phyloP scores from a whole-genome alignment of 1,284 basidiomycete species.

The Jaminaea rosea region DNA sequence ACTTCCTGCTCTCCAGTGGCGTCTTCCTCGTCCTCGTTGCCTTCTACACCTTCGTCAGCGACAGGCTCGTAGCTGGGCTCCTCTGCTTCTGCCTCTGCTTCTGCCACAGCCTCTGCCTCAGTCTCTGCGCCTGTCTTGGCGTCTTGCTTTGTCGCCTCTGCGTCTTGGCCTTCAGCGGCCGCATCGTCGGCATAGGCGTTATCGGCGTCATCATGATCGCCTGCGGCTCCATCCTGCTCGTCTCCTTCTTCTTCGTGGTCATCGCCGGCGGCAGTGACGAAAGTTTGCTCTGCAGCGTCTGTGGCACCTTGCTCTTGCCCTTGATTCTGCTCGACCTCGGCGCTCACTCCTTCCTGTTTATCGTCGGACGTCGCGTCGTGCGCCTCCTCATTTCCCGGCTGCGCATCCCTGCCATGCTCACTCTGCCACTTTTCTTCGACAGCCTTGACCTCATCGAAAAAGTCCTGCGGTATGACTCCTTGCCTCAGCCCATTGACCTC shows the following conservation, averaged over 20 bases:
- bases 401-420: slow-evolving; percentile 8
- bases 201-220: slow-evolving; percentile 3
- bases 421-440: slow-evolving; percentile 4
- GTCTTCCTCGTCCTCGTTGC: slow-evolving; percentile 22
- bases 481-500: slow-evolving; percentile 19
- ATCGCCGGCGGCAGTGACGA: slow-evolving; percentile 4
- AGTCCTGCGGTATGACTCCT: background rate
- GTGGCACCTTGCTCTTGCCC: slow-evolving; percentile 3
- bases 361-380: too few relatives aligned
- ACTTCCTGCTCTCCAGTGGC: slow-evolving; percentile 4
- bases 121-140: background rate
- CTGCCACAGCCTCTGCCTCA: background rate
- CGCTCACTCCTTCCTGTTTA: too few relatives aligned
- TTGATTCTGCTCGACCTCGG: slow-evolving; percentile 2
- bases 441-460: slow-evolving; percentile 12
- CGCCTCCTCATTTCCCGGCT: slow-evolving; percentile 1
- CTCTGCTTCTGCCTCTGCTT: background rate
- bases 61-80: background rate
- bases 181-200: slow-evolving; percentile 3
- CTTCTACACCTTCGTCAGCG: slow-evolving; percentile 12
- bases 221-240: slow-evolving; percentile 10
- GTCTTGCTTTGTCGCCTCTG: slow-evolving; percentile 1
- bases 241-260: slow-evolving; percentile 8
- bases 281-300: slow-evolving; percentile 1
- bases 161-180: slow-evolving; percentile 12